Evolutionary conservation across 306 rosid species (phyloP).

Genomic region (Malus sieversii): DNA sequence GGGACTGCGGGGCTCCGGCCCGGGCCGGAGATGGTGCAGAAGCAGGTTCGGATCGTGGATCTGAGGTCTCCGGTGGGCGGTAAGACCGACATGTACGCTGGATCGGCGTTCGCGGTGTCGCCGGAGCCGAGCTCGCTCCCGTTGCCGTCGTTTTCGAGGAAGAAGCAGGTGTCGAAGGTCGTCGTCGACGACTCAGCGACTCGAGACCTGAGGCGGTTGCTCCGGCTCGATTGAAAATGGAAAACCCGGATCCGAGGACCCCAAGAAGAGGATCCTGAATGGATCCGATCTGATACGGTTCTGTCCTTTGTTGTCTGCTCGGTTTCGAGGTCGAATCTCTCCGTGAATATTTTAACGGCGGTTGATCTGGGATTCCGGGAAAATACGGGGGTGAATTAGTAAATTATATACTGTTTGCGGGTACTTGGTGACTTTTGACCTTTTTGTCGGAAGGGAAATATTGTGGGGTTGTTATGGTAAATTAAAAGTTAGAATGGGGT

Average conservation of each 20-base stretch:
- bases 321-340: constrained; percentile 18
- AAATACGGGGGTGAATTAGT: constrained; percentile 24
- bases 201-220: constrained; percentile 76
- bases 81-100: constrained; percentile 61
- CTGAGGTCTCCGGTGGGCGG: background rate
- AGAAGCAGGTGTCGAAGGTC: constrained; percentile 21
- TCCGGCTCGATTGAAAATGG: constrained; percentile 45
- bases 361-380: constrained; percentile 28
- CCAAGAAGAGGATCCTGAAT: background rate
- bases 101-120: constrained; percentile 70
- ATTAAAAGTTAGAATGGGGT: background rate
- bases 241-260: constrained; percentile 2
- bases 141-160: constrained; percentile 69
- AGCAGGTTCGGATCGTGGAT: constrained; percentile 38
- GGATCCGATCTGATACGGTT: background rate
- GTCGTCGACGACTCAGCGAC: constrained; percentile 76
- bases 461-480: constrained; percentile 4
- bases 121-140: constrained; percentile 88
- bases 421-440: constrained; percentile 1
- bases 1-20: constrained; percentile 60
- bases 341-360: constrained; percentile 88
- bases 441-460: background rate
- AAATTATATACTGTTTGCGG: background rate
- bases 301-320: constrained; percentile 3
- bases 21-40: constrained; percentile 40